Evolutionary conservation across 1,284 basidiomycete genomes (phyloP), one percentile per base, ranked within the genome.

Genomic region (Leccinum laetum): DNA sequence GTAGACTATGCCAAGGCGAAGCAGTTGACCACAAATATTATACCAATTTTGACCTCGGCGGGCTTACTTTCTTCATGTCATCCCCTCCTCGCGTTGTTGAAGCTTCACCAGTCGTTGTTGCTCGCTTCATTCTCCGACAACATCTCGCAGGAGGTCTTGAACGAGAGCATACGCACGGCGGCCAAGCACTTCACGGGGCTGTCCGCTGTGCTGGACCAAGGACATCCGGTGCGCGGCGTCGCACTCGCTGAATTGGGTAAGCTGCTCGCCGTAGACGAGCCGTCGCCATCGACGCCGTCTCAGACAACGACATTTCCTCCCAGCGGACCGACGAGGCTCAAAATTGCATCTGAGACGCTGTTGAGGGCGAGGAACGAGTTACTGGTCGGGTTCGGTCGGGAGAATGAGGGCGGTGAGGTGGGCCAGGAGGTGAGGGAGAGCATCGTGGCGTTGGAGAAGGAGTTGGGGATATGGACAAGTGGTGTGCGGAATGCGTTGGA

Each of bases 191-290:
- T 82, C n/a, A 80, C 83, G 1, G 94, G 89, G 0, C 78, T 90
- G 16, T 77, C 77, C 14, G 75, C 73, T 2, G 74, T 93, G 4
- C 84, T 94, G 26, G 75, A 82, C 0, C 75, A 81, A 14, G 92
- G 92, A 3, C 95, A 98, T 75, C 95, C 96, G 0, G 84, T 91
- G 1, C 83, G 92, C 5, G 94, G 86, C 0, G 78, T 98, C 44
- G 87, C 91, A 5, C 79, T 92, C 6, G 88, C 91, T 2, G 94
- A 96, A 73, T 80, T 94, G 16, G 94, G 92, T 0, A 95, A 95
- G 75, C 79, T 96, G 3, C 81, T 95, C 6, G 84, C 87, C 1
- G 89, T 93, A 0, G 92, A 94, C 1, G 26, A 26, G 26, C 26
- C 26, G 26, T 26, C 26, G 26, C 26, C 26, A 26, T 26, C 26